Conservation (phyloP, 495 filamentous ascomycete genomes). For the Pseudomonodictys pantanalensis region DNA sequence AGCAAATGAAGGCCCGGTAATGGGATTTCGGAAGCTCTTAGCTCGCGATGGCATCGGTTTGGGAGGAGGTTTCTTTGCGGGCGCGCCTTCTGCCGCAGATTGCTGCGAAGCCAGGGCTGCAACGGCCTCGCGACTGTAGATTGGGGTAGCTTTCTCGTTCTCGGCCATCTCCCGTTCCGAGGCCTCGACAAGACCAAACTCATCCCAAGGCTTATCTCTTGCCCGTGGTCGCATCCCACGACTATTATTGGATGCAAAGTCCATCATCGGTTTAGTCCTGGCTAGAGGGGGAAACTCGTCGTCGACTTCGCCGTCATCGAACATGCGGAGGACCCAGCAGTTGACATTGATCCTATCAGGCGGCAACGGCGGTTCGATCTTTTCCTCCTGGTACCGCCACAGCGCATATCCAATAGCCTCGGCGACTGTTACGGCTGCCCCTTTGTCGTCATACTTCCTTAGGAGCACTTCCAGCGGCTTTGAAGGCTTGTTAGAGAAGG, state of each 20-base stretch:
- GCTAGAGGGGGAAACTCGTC: constrained; percentile 89
- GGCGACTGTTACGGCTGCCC: constrained; percentile 69
- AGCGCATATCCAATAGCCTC: constrained; percentile 88
- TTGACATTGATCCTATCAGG: constrained; percentile 77
- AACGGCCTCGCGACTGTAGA: constrained; percentile 58
- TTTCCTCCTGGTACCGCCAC: constrained; percentile 83
- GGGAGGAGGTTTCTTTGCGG: constrained; percentile 8
- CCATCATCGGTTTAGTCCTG: constrained; percentile 70
- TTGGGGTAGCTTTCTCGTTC: constrained; percentile 71
- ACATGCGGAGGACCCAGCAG: constrained; percentile 88
- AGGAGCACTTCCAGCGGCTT: constrained; percentile 58
- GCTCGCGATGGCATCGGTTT: constrained; percentile 35
- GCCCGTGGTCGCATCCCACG: constrained; percentile 65
- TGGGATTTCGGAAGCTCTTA: constrained; percentile 43
- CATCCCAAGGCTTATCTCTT: constrained; percentile 82
- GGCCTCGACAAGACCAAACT: constrained; percentile 87
- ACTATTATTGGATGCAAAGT: constrained; percentile 92
- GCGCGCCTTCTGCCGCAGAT: constrained; percentile 30
- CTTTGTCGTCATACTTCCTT: constrained; percentile 69
- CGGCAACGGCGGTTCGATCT: constrained; percentile 66
- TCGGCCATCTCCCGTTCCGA: constrained; percentile 72
- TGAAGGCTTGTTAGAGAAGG: constrained; percentile 70
- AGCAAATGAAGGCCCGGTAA: constrained; percentile 42
- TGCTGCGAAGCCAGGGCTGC: constrained; percentile 37
- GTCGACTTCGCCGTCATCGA: constrained; percentile 93